A percentile compares a stretch with the other conserved stretches of the same genome.
phyloP scores from a whole-genome alignment of 73 alveolate species.

The Paramecium tetraurelia region DNA sequence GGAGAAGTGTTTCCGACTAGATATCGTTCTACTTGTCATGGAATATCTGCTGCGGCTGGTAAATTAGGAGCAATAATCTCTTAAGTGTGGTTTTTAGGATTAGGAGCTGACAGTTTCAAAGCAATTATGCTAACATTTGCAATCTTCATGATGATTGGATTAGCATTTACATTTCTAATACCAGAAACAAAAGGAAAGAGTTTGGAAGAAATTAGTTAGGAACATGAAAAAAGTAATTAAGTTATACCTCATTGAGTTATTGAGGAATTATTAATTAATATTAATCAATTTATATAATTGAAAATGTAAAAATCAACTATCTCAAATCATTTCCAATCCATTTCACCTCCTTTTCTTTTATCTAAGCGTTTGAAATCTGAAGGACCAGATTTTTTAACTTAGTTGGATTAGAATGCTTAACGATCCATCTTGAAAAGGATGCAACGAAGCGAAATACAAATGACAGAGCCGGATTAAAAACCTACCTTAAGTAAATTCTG shows the following conservation, averaged over 20 bases:
- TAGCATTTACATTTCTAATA: not conserved
- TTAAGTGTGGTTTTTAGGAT: not conserved
- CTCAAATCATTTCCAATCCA: not conserved
- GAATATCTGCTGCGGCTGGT: slow-evolving; percentile 34
- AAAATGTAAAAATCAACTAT: not conserved
- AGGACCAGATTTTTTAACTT: not conserved
- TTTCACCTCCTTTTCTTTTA: not conserved
- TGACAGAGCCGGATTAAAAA: not conserved
- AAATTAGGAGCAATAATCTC: slow-evolving; percentile 6
- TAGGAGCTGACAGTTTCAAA: not conserved
- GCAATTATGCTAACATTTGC: slow-evolving; percentile 18
- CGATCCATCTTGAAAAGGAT: not conserved
- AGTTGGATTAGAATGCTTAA: not conserved
- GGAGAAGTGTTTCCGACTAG: slow-evolving; percentile 52
- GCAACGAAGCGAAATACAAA: not conserved
- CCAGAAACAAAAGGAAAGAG: slow-evolving; percentile 38
- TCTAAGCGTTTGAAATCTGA: not conserved
- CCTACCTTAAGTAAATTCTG: not conserved
- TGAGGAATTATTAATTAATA: not conserved
- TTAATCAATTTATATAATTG: not conserved
- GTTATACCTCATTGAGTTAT: not conserved
- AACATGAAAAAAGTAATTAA: not conserved
- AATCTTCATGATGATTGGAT: not conserved
- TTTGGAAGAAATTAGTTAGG: not conserved
- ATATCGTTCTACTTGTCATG: slow-evolving; percentile 55